Evolutionary conservation across 768 basidiomycete genomes (phyloP).

Genomic region (Naganishia vishniacii): DNA sequence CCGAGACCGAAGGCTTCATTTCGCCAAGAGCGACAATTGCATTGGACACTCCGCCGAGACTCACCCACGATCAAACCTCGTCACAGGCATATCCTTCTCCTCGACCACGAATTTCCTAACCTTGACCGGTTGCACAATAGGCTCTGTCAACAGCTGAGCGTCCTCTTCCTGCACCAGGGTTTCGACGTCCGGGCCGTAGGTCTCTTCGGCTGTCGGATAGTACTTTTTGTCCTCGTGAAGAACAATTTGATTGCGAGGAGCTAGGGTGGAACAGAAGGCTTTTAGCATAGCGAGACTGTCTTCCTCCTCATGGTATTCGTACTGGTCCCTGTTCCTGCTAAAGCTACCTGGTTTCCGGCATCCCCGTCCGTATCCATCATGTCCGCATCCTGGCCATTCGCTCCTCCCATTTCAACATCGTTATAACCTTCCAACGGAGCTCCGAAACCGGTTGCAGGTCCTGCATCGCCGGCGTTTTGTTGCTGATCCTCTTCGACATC

Average conservation of each 20-base stretch:
- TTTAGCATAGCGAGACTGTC: not conserved
- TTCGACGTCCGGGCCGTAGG: slow-evolving; percentile 91
- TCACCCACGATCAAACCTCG: slow-evolving; percentile 94
- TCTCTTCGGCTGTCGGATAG: slow-evolving; percentile 83
- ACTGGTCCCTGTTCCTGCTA: slow-evolving; percentile 21
- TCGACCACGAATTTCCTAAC: slow-evolving; percentile 89
- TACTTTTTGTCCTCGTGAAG: slow-evolving; percentile 98
- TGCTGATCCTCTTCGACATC: slow-evolving; percentile 55
- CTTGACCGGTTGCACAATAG: slow-evolving; percentile 91
- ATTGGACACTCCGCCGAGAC: too few species aligned
- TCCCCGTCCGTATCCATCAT: slow-evolving; percentile 45
- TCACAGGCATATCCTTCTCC: slow-evolving; percentile 91
- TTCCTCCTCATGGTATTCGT: not conserved
- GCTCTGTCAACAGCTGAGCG: slow-evolving; percentile 86
- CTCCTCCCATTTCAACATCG: slow-evolving; percentile 49
- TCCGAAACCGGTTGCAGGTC: slow-evolving; percentile 46
- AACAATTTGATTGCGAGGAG: slow-evolving; percentile 50
- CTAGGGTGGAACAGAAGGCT: not conserved
- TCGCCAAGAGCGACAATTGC: too few species aligned
- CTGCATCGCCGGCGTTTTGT: slow-evolving; percentile 50
- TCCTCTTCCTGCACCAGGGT: slow-evolving; percentile 98
- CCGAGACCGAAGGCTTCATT: too few species aligned
- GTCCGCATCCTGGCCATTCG: slow-evolving; percentile 52
- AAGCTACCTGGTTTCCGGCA: slow-evolving; percentile 31
- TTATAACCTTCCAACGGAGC: slow-evolving; percentile 75